These are phyloP conservation scores for Fusarium coicis DNA, from an alignment of 2,329 filamentous ascomycete genomes.

Conservation along the genomic window DNA sequence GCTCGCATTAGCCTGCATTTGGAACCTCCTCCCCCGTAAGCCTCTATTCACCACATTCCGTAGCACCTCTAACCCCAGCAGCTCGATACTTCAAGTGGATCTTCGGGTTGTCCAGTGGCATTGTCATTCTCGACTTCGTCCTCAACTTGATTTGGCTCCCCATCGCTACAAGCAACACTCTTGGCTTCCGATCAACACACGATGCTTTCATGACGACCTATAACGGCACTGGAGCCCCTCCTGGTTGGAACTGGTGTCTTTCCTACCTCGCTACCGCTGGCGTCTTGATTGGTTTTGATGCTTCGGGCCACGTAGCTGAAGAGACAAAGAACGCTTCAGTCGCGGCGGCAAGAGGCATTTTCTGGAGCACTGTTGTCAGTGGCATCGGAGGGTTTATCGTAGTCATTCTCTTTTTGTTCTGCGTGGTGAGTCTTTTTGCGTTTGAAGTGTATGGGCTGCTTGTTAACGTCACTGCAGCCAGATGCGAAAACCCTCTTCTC, in stretches of 20 bases:
- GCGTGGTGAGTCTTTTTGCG: not conserved
- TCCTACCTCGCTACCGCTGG: not conserved
- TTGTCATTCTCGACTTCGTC: not conserved
- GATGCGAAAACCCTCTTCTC: not conserved
- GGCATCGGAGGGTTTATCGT: not conserved
- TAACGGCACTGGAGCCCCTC: not conserved
- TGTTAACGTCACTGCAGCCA: not conserved
- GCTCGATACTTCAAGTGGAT: conserved; percentile 11
- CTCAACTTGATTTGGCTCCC: conserved; percentile 3
- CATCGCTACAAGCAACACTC: not conserved
- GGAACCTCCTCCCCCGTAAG: not conserved
- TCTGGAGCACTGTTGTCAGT: not conserved
- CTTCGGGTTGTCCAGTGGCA: not conserved
- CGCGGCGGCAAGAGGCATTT: not conserved
- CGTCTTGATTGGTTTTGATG: not conserved
- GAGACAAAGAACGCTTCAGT: not conserved
- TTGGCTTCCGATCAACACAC: not conserved
- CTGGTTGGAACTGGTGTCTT: conserved; percentile 4
- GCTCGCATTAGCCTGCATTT: not conserved
- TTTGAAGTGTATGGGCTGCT: accelerated
- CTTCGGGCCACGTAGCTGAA: not conserved
- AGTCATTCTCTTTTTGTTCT: not conserved
- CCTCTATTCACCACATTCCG: not conserved
- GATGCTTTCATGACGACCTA: not conserved
- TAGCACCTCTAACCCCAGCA: not conserved